Conservation (phyloP, 176 grass and related monocot species). For the Hordeum vulgare region MorexV3_pseudomolecules_assembly NC_058520.1:153505082-153505581, state of each 20-base stretch:
- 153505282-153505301: not conserved
- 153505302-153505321: not conserved
- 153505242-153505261: not conserved
- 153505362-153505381: not conserved
- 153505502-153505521: not conserved
- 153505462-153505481: not conserved
- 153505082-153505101: not conserved
- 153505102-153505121: not conserved
- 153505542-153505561: not conserved
- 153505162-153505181: not conserved
- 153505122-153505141: not conserved
- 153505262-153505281: not conserved
- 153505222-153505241: not conserved
- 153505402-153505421: not conserved
- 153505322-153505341: not conserved
- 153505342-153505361: not conserved
- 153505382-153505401: not conserved
- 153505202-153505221: not conserved
- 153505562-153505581: not conserved
- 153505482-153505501: not conserved
- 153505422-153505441: not conserved
- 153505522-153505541: not conserved
- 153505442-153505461: not conserved
- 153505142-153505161: not conserved
- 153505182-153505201: not conserved